phyloP scores from a whole-genome alignment of 2,329 filamentous ascomycete genomes.

The Bisporella sp. region DNA sequence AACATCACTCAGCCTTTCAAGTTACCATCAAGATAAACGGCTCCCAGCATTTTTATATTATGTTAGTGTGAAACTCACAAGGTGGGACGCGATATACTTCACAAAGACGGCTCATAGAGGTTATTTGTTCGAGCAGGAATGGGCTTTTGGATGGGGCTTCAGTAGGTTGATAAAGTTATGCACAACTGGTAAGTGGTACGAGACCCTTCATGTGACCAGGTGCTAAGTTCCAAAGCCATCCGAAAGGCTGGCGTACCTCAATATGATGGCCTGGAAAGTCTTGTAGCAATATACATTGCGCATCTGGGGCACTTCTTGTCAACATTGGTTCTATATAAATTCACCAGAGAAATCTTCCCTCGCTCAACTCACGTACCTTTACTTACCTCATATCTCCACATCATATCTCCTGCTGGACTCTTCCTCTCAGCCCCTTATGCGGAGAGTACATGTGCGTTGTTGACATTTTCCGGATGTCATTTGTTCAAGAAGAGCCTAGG shows the following conservation, averaged over 20 bases:
- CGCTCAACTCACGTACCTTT: constrained; percentile 40
- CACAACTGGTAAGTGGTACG: not conserved
- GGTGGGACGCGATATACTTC: constrained; percentile 82
- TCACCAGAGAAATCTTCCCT: constrained; percentile 51
- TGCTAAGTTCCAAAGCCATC: constrained; percentile 15
- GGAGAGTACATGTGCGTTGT: constrained; percentile 71
- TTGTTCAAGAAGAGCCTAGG: constrained; percentile 51
- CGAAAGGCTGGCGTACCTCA: constrained; percentile 19
- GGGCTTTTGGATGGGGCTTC: constrained; percentile 65
- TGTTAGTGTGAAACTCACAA: constrained; percentile 44
- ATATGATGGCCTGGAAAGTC: constrained; percentile 32
- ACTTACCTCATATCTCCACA: constrained; percentile 68
- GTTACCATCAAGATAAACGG: constrained; percentile 11
- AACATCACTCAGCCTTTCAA: constrained; percentile 43
- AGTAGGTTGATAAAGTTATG: constrained; percentile 32
- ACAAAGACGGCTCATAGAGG: constrained; percentile 54
- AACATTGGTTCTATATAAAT: constrained; percentile 61
- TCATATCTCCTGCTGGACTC: constrained; percentile 79
- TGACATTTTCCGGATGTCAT: constrained; percentile 69
- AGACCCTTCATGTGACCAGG: not conserved
- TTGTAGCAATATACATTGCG: constrained; percentile 60
- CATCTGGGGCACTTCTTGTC: constrained; percentile 72
- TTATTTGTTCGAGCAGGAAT: constrained; percentile 74
- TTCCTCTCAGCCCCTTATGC: constrained; percentile 85
- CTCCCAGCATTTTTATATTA: constrained; percentile 15